A percentile compares a stretch with the other conserved stretches of the same genome.
Conservation (phyloP, 2,329 filamentous ascomycete genomes). For the Phaeomoniella chlamydospora region DNA sequence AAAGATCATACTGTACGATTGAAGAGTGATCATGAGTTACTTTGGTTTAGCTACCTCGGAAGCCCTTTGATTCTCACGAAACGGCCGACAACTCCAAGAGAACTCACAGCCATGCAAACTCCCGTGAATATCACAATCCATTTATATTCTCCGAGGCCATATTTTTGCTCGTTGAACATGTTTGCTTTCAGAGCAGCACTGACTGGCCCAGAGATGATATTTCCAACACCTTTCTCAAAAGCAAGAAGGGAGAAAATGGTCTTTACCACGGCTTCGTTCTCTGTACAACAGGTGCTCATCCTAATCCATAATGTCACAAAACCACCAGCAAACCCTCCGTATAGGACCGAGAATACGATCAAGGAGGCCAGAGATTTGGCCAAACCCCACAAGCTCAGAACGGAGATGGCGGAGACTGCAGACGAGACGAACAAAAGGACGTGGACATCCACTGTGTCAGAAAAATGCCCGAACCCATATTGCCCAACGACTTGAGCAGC, state of each 20-base stretch:
- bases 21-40: too few species aligned
- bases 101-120: too few species aligned
- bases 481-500: slow-evolving; percentile 6
- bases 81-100: too few species aligned
- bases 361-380: slow-evolving; percentile 9
- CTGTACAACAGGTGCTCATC: background rate
- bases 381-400: slow-evolving; percentile 24
- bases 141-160: too few species aligned
- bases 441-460: slow-evolving; percentile 20
- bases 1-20: too few species aligned
- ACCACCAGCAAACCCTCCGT: background rate
- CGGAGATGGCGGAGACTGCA: slow-evolving; percentile 16
- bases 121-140: too few species aligned
- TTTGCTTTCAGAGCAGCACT: background rate
- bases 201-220: background rate
- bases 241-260: background rate
- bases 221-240: background rate
- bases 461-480: slow-evolving; percentile 3
- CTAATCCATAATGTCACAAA: background rate
- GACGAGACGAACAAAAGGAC: slow-evolving; percentile 19
- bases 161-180: too few species aligned
- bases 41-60: too few species aligned
- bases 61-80: too few species aligned
- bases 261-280: background rate
- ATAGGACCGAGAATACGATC: background rate